phyloP scores from a whole-genome alignment of 441 rosid genomes.

The Erodium moschatum region DNA sequence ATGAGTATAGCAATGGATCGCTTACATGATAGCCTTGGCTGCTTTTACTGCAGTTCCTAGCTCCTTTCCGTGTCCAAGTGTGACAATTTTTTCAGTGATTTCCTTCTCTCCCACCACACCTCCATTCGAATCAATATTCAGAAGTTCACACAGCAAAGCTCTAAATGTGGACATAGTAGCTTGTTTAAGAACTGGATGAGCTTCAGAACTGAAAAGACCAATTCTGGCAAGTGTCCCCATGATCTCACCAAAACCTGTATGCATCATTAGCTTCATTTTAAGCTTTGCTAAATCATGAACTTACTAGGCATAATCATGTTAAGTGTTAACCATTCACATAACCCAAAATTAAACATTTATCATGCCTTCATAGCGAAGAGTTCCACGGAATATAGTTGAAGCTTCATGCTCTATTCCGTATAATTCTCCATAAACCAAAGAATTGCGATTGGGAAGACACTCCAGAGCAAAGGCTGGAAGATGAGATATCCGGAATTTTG shows the following conservation, averaged over 20 bases:
- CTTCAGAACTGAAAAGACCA: slow-evolving; percentile 46
- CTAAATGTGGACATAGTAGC: slow-evolving; percentile 41
- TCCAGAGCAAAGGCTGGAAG: slow-evolving; percentile 95
- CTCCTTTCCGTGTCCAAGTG: slow-evolving; percentile 58
- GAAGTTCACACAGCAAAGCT: slow-evolving; percentile 45
- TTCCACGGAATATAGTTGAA: slow-evolving; percentile 78
- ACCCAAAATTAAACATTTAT: slow-evolving; percentile 9
- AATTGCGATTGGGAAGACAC: slow-evolving; percentile 80
- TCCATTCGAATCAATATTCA: slow-evolving; percentile 28
- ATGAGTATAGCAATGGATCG: background rate
- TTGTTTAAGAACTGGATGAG: slow-evolving; percentile 36
- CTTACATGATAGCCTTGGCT: slow-evolving; percentile 69
- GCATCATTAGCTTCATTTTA: slow-evolving; percentile 4
- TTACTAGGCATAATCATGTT: background rate
- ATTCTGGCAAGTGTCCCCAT: slow-evolving; percentile 69
- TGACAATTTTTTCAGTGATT: slow-evolving; percentile 42
- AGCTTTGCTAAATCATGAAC: background rate
- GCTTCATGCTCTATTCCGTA: slow-evolving; percentile 79
- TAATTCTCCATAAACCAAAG: slow-evolving; percentile 58
- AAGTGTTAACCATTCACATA: background rate
- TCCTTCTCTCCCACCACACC: slow-evolving; percentile 41
- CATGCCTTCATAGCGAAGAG: slow-evolving; percentile 85
- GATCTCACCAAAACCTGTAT: slow-evolving; percentile 59
- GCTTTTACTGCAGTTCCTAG: slow-evolving; percentile 45
- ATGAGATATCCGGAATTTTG: slow-evolving; percentile 48